Evolutionary conservation across 1,139 yeast species (phyloP), one percentile per base, ranked within the genome.

Genomic region (Kodamaea ohmeri): DNA sequence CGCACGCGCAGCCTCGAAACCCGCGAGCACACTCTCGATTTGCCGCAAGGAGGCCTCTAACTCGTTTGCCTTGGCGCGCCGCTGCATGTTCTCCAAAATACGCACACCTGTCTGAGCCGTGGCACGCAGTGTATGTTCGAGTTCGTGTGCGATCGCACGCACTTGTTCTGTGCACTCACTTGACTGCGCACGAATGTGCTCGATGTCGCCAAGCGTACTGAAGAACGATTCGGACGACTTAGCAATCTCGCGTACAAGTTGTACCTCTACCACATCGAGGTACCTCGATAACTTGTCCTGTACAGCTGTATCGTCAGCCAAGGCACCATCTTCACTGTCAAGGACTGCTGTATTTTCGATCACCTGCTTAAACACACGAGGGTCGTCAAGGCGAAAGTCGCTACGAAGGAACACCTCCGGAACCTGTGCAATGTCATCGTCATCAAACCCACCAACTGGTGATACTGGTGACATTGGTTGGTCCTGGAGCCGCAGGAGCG

Each of bases 221-320:
- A 90, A 89, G 55, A 92, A 92, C 3, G 90, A 81, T 42, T 80
- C 79, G 0, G 96, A 86, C 0, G 96, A 83, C 48, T 78, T 78
- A 8, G 96, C 83, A 26, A 92, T 89, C 56, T 90, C 96, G 34
- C 77, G 73, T 15, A 90, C 84, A 34, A 92, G 64, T 46, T 84
- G 81, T 30, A 86, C 67, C 58, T 92, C 98, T 1, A 92, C 90
- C 1, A 81, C 71, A 58, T 92, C 98, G 42, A 92, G 67, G 55
- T 89, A 88, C 61, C 81, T 80, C 2, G 94, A 84, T 31, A 92
- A 65, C 51, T 80, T 80, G 34, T 89, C 96, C 52, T 85, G 96
- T n/a, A 90, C 59, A 31, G 73, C 71, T 3, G 78, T 63, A 53
- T 81, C 78, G 42, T 74, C 68, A 4, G 36, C 42, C 20, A 46